Evolutionary conservation across 2,329 filamentous ascomycete genomes (phyloP), one percentile per base, ranked within the genome.

Genomic region (Celoporthe dispersa): DNA sequence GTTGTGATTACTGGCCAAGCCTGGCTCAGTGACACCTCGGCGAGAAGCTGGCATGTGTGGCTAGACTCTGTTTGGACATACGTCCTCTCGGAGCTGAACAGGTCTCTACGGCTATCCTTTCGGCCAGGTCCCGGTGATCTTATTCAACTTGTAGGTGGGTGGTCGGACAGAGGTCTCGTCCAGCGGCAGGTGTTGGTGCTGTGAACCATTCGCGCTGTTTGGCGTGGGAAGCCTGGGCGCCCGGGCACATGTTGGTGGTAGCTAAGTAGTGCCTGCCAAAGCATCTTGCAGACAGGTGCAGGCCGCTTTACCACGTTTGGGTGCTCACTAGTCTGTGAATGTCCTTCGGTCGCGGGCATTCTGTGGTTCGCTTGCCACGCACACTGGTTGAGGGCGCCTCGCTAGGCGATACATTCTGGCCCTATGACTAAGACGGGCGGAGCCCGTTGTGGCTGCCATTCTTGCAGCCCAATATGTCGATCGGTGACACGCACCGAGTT

Each of bases 391-490:
- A 1, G 35, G n/a, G 51, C 57, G 60, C 70, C 70, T 71, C 53
- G 33, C 67, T 60, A 70, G 70, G 67, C 70, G 64, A 65, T 67
- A 57, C n/a, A 2, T 25, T 19, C 28, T 44, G 53, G 44, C 62
- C 60, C 64, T 66, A 62, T 62, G 61, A 60, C n/a, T 64, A 28
- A 64, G 55, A 65, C 48, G 25, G 33, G 70, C 65, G 44, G 62
- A 44, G 65, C 64, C 68, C 14, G 53, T 28, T 37, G 57, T 48
- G 41, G n/a, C 33, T 51, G 51, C 33, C 64, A 22, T 22, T 57
- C 44, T 59, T 59, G 60, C 60, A 25, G n/a, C 19, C 8, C 57
- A 35, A 19, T 2, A 37, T 60, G 31, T 19, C n/a, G 60, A 63
- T 44, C 35, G 2, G 60, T 39, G n/a, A 41, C 25, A 63, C 37